Base-by-base conservation (phyloP, 371 early-diverging fungal genomes). In the Mucor velutinosus region DNA sequence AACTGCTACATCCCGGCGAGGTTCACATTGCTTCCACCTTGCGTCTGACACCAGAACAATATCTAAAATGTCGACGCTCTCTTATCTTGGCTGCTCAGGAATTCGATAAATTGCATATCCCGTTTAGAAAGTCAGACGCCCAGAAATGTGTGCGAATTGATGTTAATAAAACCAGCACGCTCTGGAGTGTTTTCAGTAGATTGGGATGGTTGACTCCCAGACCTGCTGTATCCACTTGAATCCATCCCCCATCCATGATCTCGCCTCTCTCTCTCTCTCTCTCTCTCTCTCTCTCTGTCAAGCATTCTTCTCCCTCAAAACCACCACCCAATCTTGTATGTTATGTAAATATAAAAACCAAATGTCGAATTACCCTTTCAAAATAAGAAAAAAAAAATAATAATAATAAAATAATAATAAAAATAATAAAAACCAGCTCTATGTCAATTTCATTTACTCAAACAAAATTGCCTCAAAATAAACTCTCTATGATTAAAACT, bases 1-100 rank as follows among this genome's bases (percentile, higher is more conserved):
- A 82, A 21, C 66, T 63, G 27, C 74, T 92, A 14, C 89, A 90
- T 37, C 80, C 83, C 4, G 81, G 87, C 29, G 92, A 92, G 72
- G 80, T 64, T 5, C 73, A 80, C 35, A 86, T 89, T 72, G 89
- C 90, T 27, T 90, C 91, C 19, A 87, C 86, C 2, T 78, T 92
- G 61, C 88, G 92, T 51, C 79, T 92, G 17, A 81, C 86, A n/a
- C 92, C 92, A 0, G 89, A 89, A 53, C 90, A 90, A 72, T 92
- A 90, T 65, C 71, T 92, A 12, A 78, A 79, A 57, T 83, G 83
- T 64, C 73, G 78, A 62, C 77, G 83, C 7, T 65, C 77, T 3
- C 69, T 81, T 57, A 71, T 81, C 27, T 66, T 79, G 14, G 78
- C 75, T 7, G 83, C 83, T 15, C 72, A 78, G 49, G 75, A 74